These are phyloP conservation scores for Arthrobotrys iridis DNA, from an alignment of 2,329 filamentous ascomycete genomes.

Conservation along the genomic window DNA sequence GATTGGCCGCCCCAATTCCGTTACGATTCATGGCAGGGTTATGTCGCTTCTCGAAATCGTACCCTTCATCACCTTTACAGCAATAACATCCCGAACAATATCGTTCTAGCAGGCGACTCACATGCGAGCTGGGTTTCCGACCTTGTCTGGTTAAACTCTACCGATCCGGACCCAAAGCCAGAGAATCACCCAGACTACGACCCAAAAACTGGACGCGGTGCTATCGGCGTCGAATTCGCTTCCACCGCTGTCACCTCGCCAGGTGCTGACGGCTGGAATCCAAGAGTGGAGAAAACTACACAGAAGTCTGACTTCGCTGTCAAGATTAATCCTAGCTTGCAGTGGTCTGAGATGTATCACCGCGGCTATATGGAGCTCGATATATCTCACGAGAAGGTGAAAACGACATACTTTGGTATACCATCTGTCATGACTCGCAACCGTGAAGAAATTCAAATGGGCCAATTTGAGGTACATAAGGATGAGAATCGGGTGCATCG, in stretches of 20 bases:
- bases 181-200: constrained; percentile 67
- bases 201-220: constrained; percentile 66
- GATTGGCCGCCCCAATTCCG: constrained; percentile 62
- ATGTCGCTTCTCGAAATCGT: constrained; percentile 75
- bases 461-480: constrained; percentile 74
- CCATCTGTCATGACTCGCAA: constrained; percentile 71
- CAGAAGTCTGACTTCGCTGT: constrained; percentile 63
- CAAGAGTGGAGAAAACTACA: constrained; percentile 67
- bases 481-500: constrained; percentile 70
- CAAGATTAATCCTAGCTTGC: constrained; percentile 70
- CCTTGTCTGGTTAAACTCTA: constrained; percentile 66
- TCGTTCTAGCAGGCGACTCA: constrained; percentile 76
- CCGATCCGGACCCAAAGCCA: constrained; percentile 17
- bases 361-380: constrained; percentile 76
- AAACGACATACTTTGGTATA: constrained; percentile 73
- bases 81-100: constrained; percentile 76
- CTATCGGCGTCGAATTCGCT: constrained; percentile 73
- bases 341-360: constrained; percentile 79
- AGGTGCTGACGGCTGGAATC: constrained; percentile 70
- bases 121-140: constrained; percentile 74
- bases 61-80: constrained; percentile 74
- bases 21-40: constrained; percentile 73
- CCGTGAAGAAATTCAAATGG: constrained; percentile 72
- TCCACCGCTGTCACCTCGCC: constrained; percentile 74
- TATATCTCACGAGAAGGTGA: constrained; percentile 68